Base-by-base conservation (phyloP, 306 rosid species). In the Cotoneaster glaucophyllus region DNA sequence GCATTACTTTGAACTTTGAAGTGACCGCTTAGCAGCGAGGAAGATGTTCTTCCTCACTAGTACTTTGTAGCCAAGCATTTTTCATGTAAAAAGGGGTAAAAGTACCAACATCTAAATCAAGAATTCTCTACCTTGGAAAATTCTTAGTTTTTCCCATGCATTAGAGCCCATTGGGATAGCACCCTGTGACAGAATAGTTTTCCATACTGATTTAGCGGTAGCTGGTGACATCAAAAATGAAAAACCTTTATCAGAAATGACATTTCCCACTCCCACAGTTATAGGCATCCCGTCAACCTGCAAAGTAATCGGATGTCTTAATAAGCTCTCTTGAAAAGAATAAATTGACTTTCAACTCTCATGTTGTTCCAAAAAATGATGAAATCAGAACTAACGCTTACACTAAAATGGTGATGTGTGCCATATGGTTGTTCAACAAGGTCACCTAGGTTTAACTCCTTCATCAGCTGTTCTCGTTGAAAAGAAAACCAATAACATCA, bases 341-440 rank as follows among this genome's bases (percentile, higher is more conserved):
- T 63, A 61, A 15, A 25, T 29, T 15, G 18, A 28, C 21, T 28
- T 63, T 28, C n/a, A 63, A 7, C 41, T 63, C n/a, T 63, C 39
- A 11, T 26, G 50, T 22, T 15, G 26, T 21, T 44, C 50, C 14
- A 1, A 26, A 61, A 41, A 34, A 32, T 39, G 29, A 43, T 43
- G 53, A 22, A 62, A 67, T 17, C 56, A 32, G n/a, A 21, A 39
- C 32, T 32, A 69, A 64, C 43, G 58, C 97, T 84, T 85, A 94
- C 98, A 44, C 84, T 86, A 67, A 85, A 94, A 86, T 94, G 98
- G 70, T 77, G 87, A 80, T 94, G 96, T 59, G 93, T 84, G 72
- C 98, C 98, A 74, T 88, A 94, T 43, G 93, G 86, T 81, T 91
- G 84, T 86, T 95, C 97, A 78, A 90, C 85, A 71, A 91, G 90